A percentile compares a stretch with the other conserved stretches of the same genome.
Conservation (phyloP, 495 filamentous ascomycete genomes). For the Neurospora cerealis region DNA sequence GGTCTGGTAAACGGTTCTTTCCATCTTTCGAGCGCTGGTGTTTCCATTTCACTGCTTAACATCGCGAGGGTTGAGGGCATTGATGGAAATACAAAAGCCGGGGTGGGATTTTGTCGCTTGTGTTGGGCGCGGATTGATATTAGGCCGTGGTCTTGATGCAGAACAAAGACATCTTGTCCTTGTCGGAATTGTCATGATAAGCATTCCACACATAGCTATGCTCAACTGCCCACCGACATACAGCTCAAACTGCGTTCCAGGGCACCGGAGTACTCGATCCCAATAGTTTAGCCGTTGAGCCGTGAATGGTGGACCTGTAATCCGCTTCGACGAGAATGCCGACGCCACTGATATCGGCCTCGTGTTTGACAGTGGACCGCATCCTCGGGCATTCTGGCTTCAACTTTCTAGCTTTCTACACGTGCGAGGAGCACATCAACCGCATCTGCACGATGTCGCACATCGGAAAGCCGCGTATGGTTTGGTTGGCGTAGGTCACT, state of each 20-base stretch:
- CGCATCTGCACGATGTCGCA: constrained; percentile 1
- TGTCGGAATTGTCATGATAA: not conserved
- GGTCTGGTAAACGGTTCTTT: not conserved
- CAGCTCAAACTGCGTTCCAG: not conserved
- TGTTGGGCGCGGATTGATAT: not conserved
- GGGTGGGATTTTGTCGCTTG: not conserved
- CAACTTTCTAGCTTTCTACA: not conserved
- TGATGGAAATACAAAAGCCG: not conserved
- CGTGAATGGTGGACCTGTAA: not conserved
- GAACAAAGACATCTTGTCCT: not conserved
- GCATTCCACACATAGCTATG: not conserved
- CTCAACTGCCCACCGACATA: not conserved
- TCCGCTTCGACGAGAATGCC: not conserved
- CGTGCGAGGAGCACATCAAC: not conserved
- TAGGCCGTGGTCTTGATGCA: not conserved
- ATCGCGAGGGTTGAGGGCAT: not conserved
- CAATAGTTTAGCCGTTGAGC: not conserved
- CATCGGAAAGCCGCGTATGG: not conserved
- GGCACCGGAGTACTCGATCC: not conserved
- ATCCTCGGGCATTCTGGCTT: not conserved
- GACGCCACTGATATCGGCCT: not conserved
- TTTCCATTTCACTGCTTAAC: not conserved
- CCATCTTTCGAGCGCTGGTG: not conserved
- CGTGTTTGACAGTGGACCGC: not conserved
- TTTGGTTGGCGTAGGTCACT: not conserved